These are phyloP conservation scores for Claviceps cyperi DNA, from an alignment of 2,329 filamentous ascomycete genomes.

Conservation along the genomic window DNA sequence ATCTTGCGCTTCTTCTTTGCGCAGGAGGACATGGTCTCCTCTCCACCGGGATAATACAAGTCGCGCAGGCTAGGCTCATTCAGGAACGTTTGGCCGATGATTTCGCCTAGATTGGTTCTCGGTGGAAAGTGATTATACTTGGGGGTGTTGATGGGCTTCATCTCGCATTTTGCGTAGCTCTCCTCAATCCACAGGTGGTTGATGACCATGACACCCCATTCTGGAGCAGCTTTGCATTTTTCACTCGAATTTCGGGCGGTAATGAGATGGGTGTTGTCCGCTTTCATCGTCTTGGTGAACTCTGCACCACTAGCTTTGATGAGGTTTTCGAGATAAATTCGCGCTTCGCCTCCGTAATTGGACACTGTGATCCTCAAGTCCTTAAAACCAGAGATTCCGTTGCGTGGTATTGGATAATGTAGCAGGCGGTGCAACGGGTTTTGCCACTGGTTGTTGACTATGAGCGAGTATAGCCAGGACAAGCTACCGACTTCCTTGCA, in stretches of 20 bases:
- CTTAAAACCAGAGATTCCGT: constrained; percentile 68
- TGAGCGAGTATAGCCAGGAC: constrained; percentile 85
- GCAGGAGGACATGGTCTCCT: constrained; percentile 26
- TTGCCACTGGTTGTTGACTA: constrained; percentile 79
- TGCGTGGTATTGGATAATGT: constrained; percentile 72
- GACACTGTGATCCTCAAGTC: constrained; percentile 73
- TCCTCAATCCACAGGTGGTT: constrained; percentile 98
- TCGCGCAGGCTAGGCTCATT: constrained; percentile 47
- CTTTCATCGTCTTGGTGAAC: constrained; percentile 89
- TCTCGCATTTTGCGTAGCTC: constrained; percentile 78
- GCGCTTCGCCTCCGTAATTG: constrained; percentile 90
- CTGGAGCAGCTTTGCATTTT: constrained; percentile 80
- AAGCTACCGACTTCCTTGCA: constrained; percentile 83
- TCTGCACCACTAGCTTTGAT: constrained; percentile 71
- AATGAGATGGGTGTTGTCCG: constrained; percentile 89
- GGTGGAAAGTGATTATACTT: constrained; percentile 79
- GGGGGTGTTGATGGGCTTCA: constrained; percentile 55
- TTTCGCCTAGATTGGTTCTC: constrained; percentile 81
- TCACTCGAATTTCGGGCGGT: constrained; percentile 82
- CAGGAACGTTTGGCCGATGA: constrained; percentile 79
- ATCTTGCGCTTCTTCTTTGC: constrained; percentile 36
- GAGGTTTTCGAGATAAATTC: constrained; percentile 85
- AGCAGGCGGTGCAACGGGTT: constrained; percentile 69
- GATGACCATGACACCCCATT: constrained; percentile 81
- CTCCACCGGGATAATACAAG: constrained; percentile 53